Percentiles rank a stretch among this genome's conserved stretches.
phyloP scores from a whole-genome alignment of 257 asterid genomes.

The Ilex asprella region DNA sequence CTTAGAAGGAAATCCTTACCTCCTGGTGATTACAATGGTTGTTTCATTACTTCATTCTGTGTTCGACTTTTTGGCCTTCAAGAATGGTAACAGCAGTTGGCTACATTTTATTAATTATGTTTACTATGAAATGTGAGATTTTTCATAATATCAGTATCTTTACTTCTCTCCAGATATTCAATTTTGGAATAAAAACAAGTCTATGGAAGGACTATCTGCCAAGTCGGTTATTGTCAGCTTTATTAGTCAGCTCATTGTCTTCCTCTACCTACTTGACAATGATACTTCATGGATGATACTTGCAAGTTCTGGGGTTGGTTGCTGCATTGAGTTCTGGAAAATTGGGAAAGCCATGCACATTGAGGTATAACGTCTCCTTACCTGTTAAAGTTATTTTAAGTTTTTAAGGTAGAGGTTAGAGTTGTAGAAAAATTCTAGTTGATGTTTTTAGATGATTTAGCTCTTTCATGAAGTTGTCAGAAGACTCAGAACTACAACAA shows the following conservation, averaged over 20 bases:
- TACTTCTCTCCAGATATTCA: conserved; percentile 67
- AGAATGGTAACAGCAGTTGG: conserved; percentile 56
- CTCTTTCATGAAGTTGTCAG: no score
- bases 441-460: no score
- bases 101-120: neutral
- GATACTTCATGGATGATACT: conserved; percentile 99
- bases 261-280: conserved; percentile 94
- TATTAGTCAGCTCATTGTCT: conserved; percentile 77
- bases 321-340: conserved; percentile 99
- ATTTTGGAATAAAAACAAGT: conserved; percentile 98
- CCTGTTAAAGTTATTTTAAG: neutral
- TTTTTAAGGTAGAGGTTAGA: no score
- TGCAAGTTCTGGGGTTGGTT: conserved; percentile 96
- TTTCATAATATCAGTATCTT: neutral
- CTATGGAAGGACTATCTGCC: conserved; percentile 98
- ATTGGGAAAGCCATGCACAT: conserved; percentile 99
- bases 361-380: conserved; percentile 48
- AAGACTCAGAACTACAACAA: no score
- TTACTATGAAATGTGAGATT: neutral
- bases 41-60: conserved; percentile 85
- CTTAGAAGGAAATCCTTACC: conserved; percentile 95
- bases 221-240: conserved; percentile 90
- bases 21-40: conserved; percentile 78
- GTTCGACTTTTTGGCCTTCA: conserved; percentile 93
- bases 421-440: neutral